Conservation (phyloP, 2,329 filamentous ascomycete genomes). For the Cladosporium velox region DNA sequence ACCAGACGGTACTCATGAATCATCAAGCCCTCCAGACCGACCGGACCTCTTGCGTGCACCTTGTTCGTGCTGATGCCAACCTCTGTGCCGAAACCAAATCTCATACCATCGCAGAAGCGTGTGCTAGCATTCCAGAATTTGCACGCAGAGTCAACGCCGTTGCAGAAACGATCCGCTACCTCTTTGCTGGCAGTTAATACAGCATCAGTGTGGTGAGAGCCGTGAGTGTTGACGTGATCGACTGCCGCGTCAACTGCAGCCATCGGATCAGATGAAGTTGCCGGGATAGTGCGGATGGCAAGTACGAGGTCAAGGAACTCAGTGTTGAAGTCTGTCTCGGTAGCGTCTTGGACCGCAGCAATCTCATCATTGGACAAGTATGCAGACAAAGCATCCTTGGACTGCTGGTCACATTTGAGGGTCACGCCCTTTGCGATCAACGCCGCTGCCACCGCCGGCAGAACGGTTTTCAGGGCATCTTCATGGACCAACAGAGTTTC, state of each 20-base stretch:
- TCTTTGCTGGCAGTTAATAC: constrained; percentile 73
- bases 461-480: constrained; percentile 63
- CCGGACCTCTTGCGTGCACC: constrained; percentile 90
- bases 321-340: constrained; percentile 74
- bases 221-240: constrained; percentile 85
- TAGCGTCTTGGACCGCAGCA: constrained; percentile 62
- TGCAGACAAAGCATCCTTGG: constrained; percentile 63
- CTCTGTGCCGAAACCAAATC: constrained; percentile 96
- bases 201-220: constrained; percentile 90
- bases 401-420: constrained; percentile 74
- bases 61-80: constrained; percentile 99
- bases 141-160: constrained; percentile 81
- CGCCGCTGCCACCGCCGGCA: constrained; percentile 72
- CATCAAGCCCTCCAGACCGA: constrained; percentile 89
- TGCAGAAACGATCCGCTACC: constrained; percentile 79
- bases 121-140: constrained; percentile 98
- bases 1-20: constrained; percentile 96
- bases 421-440: constrained; percentile 76
- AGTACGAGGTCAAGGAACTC: constrained; percentile 86
- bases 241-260: constrained; percentile 67
- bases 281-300: constrained; percentile 75
- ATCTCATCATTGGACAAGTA: constrained; percentile 47
- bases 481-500: constrained; percentile 88
- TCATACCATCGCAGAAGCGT: constrained; percentile 92
- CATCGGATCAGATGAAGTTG: constrained; percentile 24